Evolutionary conservation across 192 early-diverging fungal species (phyloP).

Genomic region (Phycomyces blakesleeanus): DNA sequence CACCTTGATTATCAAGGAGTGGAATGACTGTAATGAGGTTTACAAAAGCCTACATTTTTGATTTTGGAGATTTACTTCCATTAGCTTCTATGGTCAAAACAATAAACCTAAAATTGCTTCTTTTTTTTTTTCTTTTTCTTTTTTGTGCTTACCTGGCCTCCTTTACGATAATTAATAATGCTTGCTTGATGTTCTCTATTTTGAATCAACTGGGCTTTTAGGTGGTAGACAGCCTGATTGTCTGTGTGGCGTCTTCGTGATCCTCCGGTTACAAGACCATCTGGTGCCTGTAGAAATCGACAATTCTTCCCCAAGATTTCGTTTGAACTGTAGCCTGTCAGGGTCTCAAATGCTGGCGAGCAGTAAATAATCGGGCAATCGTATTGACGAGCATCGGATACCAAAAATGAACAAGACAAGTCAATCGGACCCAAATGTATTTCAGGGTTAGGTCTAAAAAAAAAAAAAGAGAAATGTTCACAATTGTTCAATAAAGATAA

Average conservation of each 20-base stretch:
- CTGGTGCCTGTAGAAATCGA: conserved; percentile 39
- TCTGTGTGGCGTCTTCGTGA: conserved; percentile 42
- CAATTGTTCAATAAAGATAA: no score
- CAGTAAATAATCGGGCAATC: conserved; percentile 58
- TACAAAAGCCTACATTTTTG: conserved; percentile 48
- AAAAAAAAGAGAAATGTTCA: no score
- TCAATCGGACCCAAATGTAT: conserved; percentile 58
- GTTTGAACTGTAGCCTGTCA: conserved; percentile 42
- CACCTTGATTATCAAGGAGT: conserved; percentile 31
- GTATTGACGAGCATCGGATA: conserved; percentile 36
- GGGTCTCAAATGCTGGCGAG: conserved; percentile 51
- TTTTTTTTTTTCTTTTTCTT: no score
- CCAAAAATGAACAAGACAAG: conserved; percentile 48
- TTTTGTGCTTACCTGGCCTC: conserved; percentile 38
- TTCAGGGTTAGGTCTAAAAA: conserved; percentile 50
- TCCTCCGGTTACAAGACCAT: conserved; percentile 44
- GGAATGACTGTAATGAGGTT: conserved; percentile 61
- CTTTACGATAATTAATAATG: conserved; percentile 63
- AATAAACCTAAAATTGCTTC: neutral
- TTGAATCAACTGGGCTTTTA: conserved; percentile 38
- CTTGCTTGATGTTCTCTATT: conserved; percentile 54
- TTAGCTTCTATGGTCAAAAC: neutral
- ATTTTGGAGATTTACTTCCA: neutral
- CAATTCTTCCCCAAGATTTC: conserved; percentile 43
- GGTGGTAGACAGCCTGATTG: conserved; percentile 45